These are phyloP conservation scores for Tetragonia tetragonoides DNA, from an alignment of 148 eudicot species.

Conservation along the genomic window DNA sequence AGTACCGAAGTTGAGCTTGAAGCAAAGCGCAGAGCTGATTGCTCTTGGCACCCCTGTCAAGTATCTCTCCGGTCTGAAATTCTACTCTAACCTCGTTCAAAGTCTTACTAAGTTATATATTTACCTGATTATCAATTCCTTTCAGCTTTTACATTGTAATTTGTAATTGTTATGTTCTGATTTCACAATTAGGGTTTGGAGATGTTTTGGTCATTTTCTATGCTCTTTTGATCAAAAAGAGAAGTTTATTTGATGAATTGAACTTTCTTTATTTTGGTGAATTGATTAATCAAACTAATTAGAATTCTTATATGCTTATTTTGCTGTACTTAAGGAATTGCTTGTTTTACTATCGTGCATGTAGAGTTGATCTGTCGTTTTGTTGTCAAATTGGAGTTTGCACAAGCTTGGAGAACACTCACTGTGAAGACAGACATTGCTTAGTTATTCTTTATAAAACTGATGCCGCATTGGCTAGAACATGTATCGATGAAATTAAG, in stretches of 20 bases:
- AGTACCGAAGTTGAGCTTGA: constrained; percentile 33
- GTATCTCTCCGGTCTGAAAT: constrained; percentile 47
- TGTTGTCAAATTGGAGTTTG: background rate
- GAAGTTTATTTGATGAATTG: background rate
- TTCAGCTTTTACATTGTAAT: background rate
- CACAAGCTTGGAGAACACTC: background rate
- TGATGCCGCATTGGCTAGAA: background rate
- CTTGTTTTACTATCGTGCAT: background rate
- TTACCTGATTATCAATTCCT: background rate
- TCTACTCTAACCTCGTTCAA: background rate
- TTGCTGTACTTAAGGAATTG: background rate
- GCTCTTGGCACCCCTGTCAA: constrained; percentile 65
- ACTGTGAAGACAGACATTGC: background rate
- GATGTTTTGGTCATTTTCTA: background rate
- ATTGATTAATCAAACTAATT: background rate
- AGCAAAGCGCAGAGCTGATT: constrained; percentile 42
- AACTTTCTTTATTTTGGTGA: background rate
- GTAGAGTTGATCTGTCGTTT: background rate
- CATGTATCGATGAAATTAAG: background rate
- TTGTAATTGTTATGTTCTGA: background rate
- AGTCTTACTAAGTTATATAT: background rate
- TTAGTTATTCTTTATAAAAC: background rate
- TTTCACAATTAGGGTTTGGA: background rate
- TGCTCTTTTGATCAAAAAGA: background rate
- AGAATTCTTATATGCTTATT: background rate